Base-by-base conservation (phyloP, 2,329 filamentous ascomycete species). In the Ophiocordyceps camponoti-saundersi region DNA sequence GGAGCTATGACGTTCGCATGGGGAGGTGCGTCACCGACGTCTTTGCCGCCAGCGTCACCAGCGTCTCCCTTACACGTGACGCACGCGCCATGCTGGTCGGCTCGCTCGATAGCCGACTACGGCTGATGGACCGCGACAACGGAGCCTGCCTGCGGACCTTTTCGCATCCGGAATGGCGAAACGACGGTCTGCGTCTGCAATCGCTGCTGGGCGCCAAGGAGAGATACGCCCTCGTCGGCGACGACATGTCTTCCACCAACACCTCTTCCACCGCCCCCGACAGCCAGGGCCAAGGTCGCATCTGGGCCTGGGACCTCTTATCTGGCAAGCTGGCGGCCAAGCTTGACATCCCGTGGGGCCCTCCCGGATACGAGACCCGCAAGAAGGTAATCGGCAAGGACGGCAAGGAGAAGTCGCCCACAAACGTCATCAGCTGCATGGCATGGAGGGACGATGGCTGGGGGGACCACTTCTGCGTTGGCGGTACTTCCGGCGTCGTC, bases 271-370 rank as follows among this genome's bases (percentile, higher is more conserved):
- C 52, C 39, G 57, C 47, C 20, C 40, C 47, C 2, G 49, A 51
- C 44, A 65, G 65, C 3, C 69, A 82, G 50, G 65, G 65, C 3
- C 69, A 82, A 50, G 84, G 83, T 2, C 70, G 71, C 56, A 64
- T 88, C 8, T 80, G 81, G 67, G 85, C 79, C 1, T 96, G 90
- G 90, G 88, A 95, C 65, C 66, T 94, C 20, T 61, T 95, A 47
- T 82, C 74, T 6, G 89, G 86, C 1, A 75, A 79, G 47, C 59
- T 84, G 45, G 69, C 77, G 48, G 77, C 82, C 30, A 77, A 69
- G 52, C 64, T 95, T 6, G 64, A 60, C 34, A 67, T 77, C 3
- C 73, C 75, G 0, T 77, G 74, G 75, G 73, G 74, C 1, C 71
- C 72, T 4, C 56, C 58, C n/a, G 69, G 67, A 3, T 63, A 64